Percentiles rank a stretch among this genome's conserved stretches.
Conservation (phyloP, 2,329 filamentous ascomycete species). For the Clonostachys sp. region DNA sequence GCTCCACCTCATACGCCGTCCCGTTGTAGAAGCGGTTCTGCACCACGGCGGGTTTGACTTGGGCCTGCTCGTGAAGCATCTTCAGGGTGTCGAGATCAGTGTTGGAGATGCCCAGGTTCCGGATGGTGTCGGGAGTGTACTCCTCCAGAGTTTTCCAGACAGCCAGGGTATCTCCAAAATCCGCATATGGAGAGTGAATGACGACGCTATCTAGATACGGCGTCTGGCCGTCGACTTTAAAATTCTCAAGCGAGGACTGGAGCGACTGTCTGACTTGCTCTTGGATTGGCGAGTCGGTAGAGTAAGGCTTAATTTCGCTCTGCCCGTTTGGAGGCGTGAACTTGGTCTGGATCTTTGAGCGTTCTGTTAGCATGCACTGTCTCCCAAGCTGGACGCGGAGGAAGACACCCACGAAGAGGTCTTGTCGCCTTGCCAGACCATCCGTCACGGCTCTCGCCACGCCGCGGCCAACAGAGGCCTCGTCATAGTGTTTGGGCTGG, state of each 20-base stretch:
- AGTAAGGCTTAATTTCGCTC: slow-evolving; percentile 57
- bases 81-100: slow-evolving; percentile 53
- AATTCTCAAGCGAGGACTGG: slow-evolving; percentile 59
- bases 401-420: slow-evolving; percentile 53
- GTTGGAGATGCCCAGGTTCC: slow-evolving; percentile 72
- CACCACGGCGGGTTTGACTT: slow-evolving; percentile 50
- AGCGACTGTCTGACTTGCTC: slow-evolving; percentile 66
- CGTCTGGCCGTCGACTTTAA: slow-evolving; percentile 33
- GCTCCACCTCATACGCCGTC: slow-evolving; percentile 52
- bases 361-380: too few relatives aligned
- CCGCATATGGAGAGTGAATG: slow-evolving; percentile 57
- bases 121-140: slow-evolving; percentile 61
- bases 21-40: slow-evolving; percentile 70
- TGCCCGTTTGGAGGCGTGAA: slow-evolving; percentile 65
- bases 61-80: slow-evolving; percentile 38
- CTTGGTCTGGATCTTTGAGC: slow-evolving; percentile 70
- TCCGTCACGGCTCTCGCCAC: slow-evolving; percentile 57
- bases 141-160: slow-evolving; percentile 64
- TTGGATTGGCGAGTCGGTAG: slow-evolving; percentile 48
- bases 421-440: slow-evolving; percentile 47
- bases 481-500: slow-evolving; percentile 74
- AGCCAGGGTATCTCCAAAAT: slow-evolving; percentile 43
- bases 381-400: not conserved
- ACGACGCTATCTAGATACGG: slow-evolving; percentile 67
- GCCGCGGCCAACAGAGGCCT: slow-evolving; percentile 64